phyloP scores from a whole-genome alignment of 192 early-diverging fungal genomes.

The Backusella circina region DNA sequence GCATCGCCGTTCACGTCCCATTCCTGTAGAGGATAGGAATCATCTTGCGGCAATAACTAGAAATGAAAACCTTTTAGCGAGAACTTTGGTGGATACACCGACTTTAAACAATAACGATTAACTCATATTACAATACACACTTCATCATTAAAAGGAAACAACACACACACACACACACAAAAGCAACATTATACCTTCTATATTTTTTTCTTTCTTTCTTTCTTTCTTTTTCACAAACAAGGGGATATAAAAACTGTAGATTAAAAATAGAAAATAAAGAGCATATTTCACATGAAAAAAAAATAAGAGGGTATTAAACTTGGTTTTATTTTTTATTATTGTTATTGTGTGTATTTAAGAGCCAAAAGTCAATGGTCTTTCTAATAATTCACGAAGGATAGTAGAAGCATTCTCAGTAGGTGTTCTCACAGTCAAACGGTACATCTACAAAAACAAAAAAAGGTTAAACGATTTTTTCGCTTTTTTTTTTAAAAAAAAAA shows the following conservation, averaged over 20 bases:
- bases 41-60: neutral
- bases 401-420: constrained; percentile 79
- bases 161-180: too few species aligned
- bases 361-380: constrained; percentile 31
- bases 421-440: constrained; percentile 83
- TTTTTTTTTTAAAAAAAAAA: neutral
- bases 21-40: neutral
- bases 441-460: constrained; percentile 58
- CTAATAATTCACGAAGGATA: constrained; percentile 38
- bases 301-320: neutral
- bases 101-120: neutral
- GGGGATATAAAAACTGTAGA: neutral
- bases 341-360: neutral
- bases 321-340: neutral
- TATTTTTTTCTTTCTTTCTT: too few species aligned
- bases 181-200: neutral
- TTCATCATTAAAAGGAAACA: neutral
- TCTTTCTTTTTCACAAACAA: neutral
- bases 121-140: neutral
- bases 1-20: neutral
- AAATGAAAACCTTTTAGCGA: neutral
- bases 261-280: neutral
- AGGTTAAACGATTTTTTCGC: neutral
- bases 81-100: neutral
- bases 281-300: neutral